Evolutionary conservation across 768 basidiomycete species (phyloP).

Genomic region (Serpula lacrymans): DNA sequence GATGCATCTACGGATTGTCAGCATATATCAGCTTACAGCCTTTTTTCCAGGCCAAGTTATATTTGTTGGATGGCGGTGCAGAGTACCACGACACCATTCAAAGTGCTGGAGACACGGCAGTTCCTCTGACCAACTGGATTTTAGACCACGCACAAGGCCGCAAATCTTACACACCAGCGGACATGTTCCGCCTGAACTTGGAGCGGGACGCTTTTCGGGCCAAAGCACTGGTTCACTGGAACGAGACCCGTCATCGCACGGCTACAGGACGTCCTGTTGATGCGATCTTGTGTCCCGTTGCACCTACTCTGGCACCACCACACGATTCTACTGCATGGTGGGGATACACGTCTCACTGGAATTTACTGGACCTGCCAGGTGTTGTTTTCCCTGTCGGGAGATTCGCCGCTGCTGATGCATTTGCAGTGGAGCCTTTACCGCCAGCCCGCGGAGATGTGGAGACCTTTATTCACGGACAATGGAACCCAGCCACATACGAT

Average conservation of each 20-base stretch:
- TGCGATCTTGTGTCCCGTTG: conserved; percentile 43
- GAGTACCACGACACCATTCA: conserved; percentile 40
- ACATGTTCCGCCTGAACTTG: conserved; percentile 43
- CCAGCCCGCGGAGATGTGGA: conserved; percentile 35
- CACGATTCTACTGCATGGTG: conserved; percentile 48
- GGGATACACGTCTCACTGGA: conserved; percentile 52
- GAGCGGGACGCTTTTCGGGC: conserved; percentile 41
- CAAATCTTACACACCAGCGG: conserved; percentile 34
- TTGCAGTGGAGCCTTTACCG: conserved; percentile 10
- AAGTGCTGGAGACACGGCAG: conserved; percentile 30
- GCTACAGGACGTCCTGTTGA: conserved; percentile 45
- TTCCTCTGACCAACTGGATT: conserved; percentile 44
- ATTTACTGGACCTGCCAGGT: conserved; percentile 46
- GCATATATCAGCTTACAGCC: conserved; percentile 13
- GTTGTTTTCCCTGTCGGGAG: conserved; percentile 46
- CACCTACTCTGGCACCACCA: conserved; percentile 45
- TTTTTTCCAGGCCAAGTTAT: conserved; percentile 36
- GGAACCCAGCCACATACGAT: conserved; percentile 39
- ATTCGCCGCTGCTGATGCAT: conserved; percentile 19
- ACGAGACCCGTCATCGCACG: conserved; percentile 33
- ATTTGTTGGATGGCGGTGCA: conserved; percentile 46
- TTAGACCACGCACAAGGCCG: conserved; percentile 36
- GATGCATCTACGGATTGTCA: conserved; percentile 14
- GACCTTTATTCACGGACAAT: conserved; percentile 33
- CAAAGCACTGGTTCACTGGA: conserved; percentile 43